These are phyloP conservation scores for Geotrichum europaeum DNA, from an alignment of 1,139 yeast genomes.

Conservation along the genomic window DNA sequence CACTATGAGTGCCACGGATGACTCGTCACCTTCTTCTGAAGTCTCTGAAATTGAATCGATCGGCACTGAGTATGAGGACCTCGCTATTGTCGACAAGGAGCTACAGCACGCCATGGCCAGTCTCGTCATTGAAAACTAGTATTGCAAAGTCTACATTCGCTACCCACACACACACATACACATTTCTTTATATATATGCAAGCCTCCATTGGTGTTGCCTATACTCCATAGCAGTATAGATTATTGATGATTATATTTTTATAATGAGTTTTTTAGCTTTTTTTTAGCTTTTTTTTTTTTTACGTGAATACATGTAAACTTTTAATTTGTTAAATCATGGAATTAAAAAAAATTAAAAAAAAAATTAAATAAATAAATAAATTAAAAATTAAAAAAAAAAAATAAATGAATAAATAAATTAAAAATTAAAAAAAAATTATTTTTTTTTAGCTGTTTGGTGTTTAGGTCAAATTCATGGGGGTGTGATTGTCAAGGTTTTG, in stretches of 20 bases:
- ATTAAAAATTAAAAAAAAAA: too few species aligned
- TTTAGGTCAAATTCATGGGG: too few species aligned
- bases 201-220: background rate
- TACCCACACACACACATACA: background rate
- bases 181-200: background rate
- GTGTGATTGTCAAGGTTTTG: too few species aligned
- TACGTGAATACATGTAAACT: too few species aligned
- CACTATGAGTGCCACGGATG: background rate
- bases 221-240: background rate
- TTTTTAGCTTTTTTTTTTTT: background rate
- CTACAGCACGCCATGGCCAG: conserved; percentile 31
- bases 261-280: background rate
- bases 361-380: too few species aligned
- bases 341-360: too few species aligned
- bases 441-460: too few species aligned
- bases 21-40: background rate
- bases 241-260: background rate
- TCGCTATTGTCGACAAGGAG: conserved; percentile 19
- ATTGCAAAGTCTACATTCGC: background rate
- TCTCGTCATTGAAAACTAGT: conserved; percentile 19
- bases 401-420: too few species aligned
- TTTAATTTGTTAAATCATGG: too few species aligned
- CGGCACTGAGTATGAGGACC: background rate
- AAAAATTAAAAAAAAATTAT: too few species aligned
- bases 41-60: background rate